A percentile compares a stretch with the other conserved stretches of the same genome.
These are phyloP conservation scores for Apiotrichum brassicae DNA, from an alignment of 1,284 basidiomycete species.

Conservation along the genomic window DNA sequence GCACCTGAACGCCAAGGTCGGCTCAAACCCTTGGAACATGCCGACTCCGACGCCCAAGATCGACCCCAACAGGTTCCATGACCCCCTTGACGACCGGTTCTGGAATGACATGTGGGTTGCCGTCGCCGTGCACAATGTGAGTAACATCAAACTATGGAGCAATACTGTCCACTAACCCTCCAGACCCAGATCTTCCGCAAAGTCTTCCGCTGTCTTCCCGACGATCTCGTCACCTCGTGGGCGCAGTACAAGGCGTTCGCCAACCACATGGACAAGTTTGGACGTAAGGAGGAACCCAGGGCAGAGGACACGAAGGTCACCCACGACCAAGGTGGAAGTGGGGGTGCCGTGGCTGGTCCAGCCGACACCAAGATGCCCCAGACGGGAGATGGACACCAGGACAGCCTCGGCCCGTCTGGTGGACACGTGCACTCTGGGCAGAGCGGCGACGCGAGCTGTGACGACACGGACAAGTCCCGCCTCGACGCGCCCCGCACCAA, in stretches of 20 bases:
- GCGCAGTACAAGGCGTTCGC: conserved; percentile 84
- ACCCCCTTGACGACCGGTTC: conserved; percentile 76
- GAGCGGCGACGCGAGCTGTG: background rate
- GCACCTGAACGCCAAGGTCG: conserved; percentile 54
- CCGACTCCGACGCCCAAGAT: conserved; percentile 63
- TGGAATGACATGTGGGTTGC: conserved; percentile 86
- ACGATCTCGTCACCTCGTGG: conserved; percentile 87
- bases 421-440: background rate
- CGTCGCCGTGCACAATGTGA: conserved; percentile 64
- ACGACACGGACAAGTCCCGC: background rate
- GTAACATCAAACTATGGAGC: background rate
- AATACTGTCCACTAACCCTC: background rate
- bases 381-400: conserved; percentile 1
- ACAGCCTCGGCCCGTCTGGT: background rate
- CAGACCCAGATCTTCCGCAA: conserved; percentile 82
- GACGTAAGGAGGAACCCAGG: conserved; percentile 43
- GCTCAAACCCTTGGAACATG: conserved; percentile 47
- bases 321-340: conserved; percentile 47
- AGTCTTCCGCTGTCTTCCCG: conserved; percentile 85
- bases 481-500: background rate
- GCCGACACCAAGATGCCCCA: conserved; percentile 12
- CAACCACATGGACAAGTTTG: conserved; percentile 65
- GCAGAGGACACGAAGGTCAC: conserved; percentile 41
- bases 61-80: conserved; percentile 71
- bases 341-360: conserved; percentile 45